Conservation (phyloP, 768 basidiomycete species). For the Xerocomellus amylosporus region DNA sequence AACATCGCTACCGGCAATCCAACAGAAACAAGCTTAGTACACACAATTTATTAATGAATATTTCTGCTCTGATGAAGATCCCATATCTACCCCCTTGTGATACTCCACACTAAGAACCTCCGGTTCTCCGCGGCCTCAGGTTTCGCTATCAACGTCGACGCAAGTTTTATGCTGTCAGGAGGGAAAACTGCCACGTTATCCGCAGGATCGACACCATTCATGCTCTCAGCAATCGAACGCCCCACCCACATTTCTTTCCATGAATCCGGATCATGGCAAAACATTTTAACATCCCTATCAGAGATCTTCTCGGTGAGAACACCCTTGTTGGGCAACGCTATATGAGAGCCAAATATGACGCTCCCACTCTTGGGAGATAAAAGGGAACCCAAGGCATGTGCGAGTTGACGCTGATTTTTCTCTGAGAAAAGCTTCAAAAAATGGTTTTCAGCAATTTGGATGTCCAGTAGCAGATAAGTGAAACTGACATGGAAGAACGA, state of each 20-base stretch:
- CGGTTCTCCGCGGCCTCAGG: neutral
- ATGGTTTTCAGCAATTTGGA: constrained; percentile 23
- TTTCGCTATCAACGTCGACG: constrained; percentile 19
- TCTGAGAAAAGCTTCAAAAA: constrained; percentile 26
- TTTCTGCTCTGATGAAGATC: no score
- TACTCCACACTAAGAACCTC: constrained; percentile 19
- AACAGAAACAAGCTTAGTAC: neutral
- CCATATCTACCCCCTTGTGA: constrained; percentile 10
- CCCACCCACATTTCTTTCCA: constrained; percentile 30
- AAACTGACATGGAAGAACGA: constrained; percentile 42
- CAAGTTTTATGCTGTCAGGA: constrained; percentile 32
- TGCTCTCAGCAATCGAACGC: neutral
- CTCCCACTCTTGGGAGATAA: constrained; percentile 29
- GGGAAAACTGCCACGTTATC: constrained; percentile 23
- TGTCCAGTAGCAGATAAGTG: constrained; percentile 16
- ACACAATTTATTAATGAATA: neutral
- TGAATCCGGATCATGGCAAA: constrained; percentile 26
- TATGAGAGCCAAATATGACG: constrained; percentile 31
- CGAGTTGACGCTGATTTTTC: constrained; percentile 23
- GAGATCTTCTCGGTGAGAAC: neutral
- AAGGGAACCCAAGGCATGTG: constrained; percentile 25
- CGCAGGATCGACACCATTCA: neutral
- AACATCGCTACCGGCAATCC: neutral
- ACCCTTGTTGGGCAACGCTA: constrained; percentile 14
- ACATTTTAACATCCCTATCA: constrained; percentile 11